phyloP scores from a whole-genome alignment of 2,329 filamentous ascomycete genomes.

The Verticillium tricorpus region DNA sequence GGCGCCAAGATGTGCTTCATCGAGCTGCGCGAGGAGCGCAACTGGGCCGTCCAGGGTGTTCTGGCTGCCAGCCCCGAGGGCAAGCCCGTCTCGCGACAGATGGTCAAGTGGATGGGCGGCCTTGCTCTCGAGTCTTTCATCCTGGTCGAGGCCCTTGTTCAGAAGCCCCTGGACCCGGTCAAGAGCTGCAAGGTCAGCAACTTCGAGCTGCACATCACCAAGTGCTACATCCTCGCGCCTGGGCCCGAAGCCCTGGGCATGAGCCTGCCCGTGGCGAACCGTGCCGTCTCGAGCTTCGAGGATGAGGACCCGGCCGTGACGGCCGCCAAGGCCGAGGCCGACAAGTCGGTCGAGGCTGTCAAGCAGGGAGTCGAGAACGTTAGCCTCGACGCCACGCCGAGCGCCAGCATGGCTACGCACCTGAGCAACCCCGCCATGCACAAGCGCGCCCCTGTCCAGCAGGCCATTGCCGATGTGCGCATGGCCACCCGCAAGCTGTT shows the following conservation, averaged over 20 bases:
- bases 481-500: slow-evolving; percentile 66
- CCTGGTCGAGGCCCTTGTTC: slow-evolving; percentile 72
- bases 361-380: slow-evolving; percentile 35
- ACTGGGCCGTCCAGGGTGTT: slow-evolving; percentile 80
- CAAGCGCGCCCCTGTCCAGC: slow-evolving; percentile 84
- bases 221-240: slow-evolving; percentile 72
- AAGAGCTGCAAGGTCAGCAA: slow-evolving; percentile 78
- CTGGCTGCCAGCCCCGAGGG: slow-evolving; percentile 60
- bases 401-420: slow-evolving; percentile 77
- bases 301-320: slow-evolving; percentile 47
- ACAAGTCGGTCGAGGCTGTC: slow-evolving; percentile 37
- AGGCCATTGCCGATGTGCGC: slow-evolving; percentile 63
- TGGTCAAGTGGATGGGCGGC: slow-evolving; percentile 86
- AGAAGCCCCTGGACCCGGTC: slow-evolving; percentile 80
- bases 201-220: slow-evolving; percentile 83
- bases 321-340: slow-evolving; percentile 23
- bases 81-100: slow-evolving; percentile 67
- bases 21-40: slow-evolving; percentile 71
- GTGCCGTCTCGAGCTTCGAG: slow-evolving; percentile 52
- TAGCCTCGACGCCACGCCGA: slow-evolving; percentile 47
- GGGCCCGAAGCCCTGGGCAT: slow-evolving; percentile 54
- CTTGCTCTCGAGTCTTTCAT: slow-evolving; percentile 80
- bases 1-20: slow-evolving; percentile 89
- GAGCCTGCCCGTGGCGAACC: slow-evolving; percentile 51
- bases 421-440: slow-evolving; percentile 92